Evolutionary conservation across 352 stramenopile species (phyloP), one percentile per base, ranked within the genome.

Genomic region (Pythium sp.): DNA sequence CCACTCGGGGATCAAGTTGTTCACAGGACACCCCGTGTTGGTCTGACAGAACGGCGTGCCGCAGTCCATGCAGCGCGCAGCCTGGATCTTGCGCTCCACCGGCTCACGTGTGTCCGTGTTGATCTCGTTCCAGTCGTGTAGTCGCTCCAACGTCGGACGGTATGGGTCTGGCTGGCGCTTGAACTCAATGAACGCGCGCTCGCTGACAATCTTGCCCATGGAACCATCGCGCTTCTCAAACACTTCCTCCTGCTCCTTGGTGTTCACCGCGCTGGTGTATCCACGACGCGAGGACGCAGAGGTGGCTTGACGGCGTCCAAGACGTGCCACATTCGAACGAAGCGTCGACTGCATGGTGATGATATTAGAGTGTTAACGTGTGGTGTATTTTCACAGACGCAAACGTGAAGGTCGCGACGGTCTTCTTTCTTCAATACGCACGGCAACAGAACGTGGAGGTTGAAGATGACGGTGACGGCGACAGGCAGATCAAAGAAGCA

Each of bases 1-100:
- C 96, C 96, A 99, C 83, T 99, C 97, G 2, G 97, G 97, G 70
- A 99, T 99, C 22, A 99, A 79, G 75, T 99, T 99, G 82, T 98
- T 97, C 22, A 99, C 93, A 26, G 97, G 97, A 72, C 97, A 99
- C 58, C 97, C 97, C 49, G 96, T 98, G 80, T 99, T 96, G 41
- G 96, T 99, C 80, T 99, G 96, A 79, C 97, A 99, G 72, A 99
- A 99, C 38, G 97, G 97, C 18, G 97, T 99, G 55, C 97, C 97
- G 77, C 97, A 99, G 83, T 99, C 96, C 97, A 99, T 99, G 85
- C 97, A 99, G 41, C 97, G 92, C 59, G 97, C 96, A 2, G 96
- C 97, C 76, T 99, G 97, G 28, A 91, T 78, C 72, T 95, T 98
- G 72, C 97, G 92, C 73, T 98, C 89, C 32, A 70, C 71, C 9